phyloP scores from a whole-genome alignment of 768 basidiomycete species.

The Lactarius hatsudake region DNA sequence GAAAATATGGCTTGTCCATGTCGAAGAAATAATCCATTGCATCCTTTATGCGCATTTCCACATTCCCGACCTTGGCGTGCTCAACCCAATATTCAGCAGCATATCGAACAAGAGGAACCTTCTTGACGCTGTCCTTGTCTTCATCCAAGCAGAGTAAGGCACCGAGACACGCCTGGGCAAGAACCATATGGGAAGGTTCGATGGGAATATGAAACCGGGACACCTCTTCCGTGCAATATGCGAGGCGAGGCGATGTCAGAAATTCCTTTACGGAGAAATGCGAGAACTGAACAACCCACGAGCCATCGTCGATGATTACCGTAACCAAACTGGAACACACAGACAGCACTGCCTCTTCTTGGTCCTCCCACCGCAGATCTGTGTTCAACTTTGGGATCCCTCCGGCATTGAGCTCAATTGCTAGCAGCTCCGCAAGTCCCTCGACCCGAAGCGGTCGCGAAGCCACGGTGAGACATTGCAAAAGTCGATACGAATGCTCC shows the following conservation, averaged over 20 bases:
- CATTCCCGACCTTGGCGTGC: not conserved
- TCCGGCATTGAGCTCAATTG: not conserved
- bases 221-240: not conserved
- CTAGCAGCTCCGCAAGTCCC: not conserved
- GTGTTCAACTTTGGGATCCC: not conserved
- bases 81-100: not conserved
- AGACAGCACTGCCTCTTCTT: not conserved
- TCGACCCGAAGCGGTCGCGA: not conserved
- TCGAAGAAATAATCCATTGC: not conserved
- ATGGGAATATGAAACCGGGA: not conserved
- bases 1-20: not conserved
- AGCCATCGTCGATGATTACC: not conserved
- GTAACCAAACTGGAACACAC: not conserved
- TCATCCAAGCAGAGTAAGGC: not conserved
- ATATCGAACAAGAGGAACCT: not conserved
- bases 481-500: not conserved
- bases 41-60: not conserved
- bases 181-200: not conserved
- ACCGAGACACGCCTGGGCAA: not conserved
- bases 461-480: not conserved
- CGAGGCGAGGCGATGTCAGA: not conserved
- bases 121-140: not conserved
- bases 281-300: not conserved
- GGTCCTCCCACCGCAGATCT: not conserved
- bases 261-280: not conserved